Evolutionary conservation across 306 rosid species (phyloP).

Genomic region (Neltuma alba): DNA sequence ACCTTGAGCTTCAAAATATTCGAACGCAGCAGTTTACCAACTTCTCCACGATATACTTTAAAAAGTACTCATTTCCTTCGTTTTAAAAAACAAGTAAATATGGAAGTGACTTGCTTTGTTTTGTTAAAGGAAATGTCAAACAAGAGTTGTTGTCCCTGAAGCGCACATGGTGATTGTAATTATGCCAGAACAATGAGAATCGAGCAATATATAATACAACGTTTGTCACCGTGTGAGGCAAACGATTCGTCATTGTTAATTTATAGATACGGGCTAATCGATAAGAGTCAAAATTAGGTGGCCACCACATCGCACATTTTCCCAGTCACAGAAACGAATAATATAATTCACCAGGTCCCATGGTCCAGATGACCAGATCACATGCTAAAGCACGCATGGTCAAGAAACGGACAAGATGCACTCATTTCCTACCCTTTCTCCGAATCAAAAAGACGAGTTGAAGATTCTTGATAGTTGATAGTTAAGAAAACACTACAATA

Average conservation of each 20-base stretch:
- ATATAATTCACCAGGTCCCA: conserved; percentile 10
- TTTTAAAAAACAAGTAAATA: background rate
- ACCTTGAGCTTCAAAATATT: background rate
- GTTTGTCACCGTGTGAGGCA: background rate
- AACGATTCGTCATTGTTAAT: background rate
- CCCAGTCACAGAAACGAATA: conserved; percentile 29
- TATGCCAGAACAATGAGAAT: background rate
- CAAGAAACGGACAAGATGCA: conserved; percentile 32
- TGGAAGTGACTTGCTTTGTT: background rate
- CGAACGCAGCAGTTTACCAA: background rate
- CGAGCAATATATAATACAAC: background rate
- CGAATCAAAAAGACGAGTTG: conserved; percentile 16
- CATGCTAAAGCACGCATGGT: conserved; percentile 40
- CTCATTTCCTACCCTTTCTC: background rate
- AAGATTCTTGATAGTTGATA: conserved; percentile 26
- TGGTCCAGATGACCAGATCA: conserved; percentile 45
- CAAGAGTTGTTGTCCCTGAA: background rate
- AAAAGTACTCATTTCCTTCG: background rate
- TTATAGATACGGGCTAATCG: background rate
- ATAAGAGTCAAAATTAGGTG: background rate
- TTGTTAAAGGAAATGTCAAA: background rate
- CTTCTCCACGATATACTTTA: background rate
- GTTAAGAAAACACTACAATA: background rate
- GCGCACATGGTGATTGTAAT: background rate
- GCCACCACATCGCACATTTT: conserved; percentile 37